Evolutionary conservation across 148 eudicot species (phyloP).

Genomic region (Cornus florida): DNA sequence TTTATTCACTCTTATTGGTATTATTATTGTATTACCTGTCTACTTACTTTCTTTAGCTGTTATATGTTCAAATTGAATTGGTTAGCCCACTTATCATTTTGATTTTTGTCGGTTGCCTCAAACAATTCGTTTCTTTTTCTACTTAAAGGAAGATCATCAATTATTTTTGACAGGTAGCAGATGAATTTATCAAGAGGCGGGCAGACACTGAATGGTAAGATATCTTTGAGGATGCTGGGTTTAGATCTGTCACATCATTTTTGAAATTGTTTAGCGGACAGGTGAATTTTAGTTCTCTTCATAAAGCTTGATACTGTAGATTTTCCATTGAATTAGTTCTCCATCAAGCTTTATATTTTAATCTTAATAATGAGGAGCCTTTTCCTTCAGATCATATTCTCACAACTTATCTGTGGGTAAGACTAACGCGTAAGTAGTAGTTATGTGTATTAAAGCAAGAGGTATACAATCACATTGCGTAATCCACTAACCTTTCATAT

Average conservation of each 20-base stretch:
- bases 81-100: not conserved
- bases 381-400: not conserved
- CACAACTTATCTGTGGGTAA: not conserved
- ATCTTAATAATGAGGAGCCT: not conserved
- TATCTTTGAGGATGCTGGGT: not conserved
- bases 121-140: not conserved
- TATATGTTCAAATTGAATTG: not conserved
- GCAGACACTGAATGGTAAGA: conserved; percentile 75
- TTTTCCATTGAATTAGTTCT: not conserved
- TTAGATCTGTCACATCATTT: not conserved
- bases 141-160: not conserved
- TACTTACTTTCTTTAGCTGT: not conserved
- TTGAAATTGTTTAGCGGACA: not conserved
- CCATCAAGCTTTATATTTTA: not conserved
- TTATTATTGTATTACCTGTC: not conserved
- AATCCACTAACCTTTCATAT: not conserved
- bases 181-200: conserved; percentile 80
- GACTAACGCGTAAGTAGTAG: not conserved
- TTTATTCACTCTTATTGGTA: not conserved
- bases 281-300: not conserved
- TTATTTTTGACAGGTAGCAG: conserved; percentile 57
- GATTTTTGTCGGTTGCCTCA: not conserved
- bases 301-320: not conserved
- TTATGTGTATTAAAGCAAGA: not conserved
- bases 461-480: not conserved